Conservation (phyloP, 208 protist genomes). For the Trypanosoma grayi region DNA sequence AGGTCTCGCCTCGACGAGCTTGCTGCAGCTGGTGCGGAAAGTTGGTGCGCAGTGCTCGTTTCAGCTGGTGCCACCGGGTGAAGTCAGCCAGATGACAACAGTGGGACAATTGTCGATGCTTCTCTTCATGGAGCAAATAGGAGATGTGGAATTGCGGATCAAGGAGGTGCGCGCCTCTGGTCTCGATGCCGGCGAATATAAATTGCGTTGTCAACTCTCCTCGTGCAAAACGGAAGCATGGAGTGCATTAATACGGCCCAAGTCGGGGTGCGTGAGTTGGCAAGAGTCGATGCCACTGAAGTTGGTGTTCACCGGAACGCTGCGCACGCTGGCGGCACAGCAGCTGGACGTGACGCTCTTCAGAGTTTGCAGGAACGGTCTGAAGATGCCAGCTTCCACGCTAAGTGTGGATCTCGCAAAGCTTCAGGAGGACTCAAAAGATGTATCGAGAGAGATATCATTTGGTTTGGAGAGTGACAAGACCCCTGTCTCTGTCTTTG, state of each 20-base stretch:
- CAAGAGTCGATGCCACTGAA: background rate
- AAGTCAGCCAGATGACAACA: background rate
- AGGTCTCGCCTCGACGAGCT: background rate
- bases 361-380: background rate
- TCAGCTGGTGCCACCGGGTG: background rate
- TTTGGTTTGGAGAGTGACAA: background rate
- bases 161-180: constrained; percentile 9
- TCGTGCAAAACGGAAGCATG: background rate
- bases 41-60: background rate
- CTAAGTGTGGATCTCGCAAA: background rate
- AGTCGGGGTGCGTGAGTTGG: background rate
- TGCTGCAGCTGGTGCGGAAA: background rate
- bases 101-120: background rate
- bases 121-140: constrained; percentile 12
- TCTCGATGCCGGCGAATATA: constrained; percentile 2
- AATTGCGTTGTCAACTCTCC: constrained; percentile 3
- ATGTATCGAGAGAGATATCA: background rate
- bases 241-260: background rate
- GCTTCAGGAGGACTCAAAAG: background rate
- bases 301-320: background rate
- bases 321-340: background rate
- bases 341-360: background rate
- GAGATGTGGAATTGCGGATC: constrained; percentile 1
- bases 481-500: background rate
- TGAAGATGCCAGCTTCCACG: background rate